phyloP scores from a whole-genome alignment of 352 stramenopile genomes.

The Pythium sp. region DNA sequence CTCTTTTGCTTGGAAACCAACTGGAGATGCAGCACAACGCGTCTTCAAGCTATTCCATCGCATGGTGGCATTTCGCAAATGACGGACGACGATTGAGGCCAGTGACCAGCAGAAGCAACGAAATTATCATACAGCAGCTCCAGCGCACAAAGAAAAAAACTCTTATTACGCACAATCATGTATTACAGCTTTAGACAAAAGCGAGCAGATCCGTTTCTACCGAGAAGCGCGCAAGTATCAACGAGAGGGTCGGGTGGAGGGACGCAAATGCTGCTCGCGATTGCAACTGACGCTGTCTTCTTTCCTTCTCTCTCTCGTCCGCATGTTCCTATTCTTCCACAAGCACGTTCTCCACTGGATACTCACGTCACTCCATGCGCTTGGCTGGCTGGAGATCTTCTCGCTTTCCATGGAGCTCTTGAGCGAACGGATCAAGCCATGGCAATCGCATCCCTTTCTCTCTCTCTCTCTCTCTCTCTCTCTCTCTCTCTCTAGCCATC shows the following conservation, averaged over 20 bases:
- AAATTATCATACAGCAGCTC: not conserved
- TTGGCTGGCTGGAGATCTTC: not conserved
- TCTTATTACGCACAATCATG: not conserved
- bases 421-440: not conserved
- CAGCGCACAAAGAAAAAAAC: not conserved
- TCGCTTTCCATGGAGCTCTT: constrained; percentile 1
- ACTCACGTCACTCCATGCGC: not conserved
- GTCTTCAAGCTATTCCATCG: not conserved
- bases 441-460: not conserved
- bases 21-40: not conserved
- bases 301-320: not conserved
- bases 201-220: not conserved
- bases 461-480: too few species aligned
- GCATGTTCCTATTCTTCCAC: not conserved
- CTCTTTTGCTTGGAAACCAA: constrained; percentile 1
- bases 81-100: too few species aligned
- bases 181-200: not conserved
- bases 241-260: not conserved
- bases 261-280: not conserved
- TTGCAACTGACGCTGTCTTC: not conserved
- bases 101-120: not conserved
- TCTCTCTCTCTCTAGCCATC: not conserved
- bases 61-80: too few species aligned
- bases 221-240: not conserved
- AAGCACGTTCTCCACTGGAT: not conserved